Base-by-base conservation (phyloP, 768 basidiomycete genomes). In the Lactarius tabidus region DNA sequence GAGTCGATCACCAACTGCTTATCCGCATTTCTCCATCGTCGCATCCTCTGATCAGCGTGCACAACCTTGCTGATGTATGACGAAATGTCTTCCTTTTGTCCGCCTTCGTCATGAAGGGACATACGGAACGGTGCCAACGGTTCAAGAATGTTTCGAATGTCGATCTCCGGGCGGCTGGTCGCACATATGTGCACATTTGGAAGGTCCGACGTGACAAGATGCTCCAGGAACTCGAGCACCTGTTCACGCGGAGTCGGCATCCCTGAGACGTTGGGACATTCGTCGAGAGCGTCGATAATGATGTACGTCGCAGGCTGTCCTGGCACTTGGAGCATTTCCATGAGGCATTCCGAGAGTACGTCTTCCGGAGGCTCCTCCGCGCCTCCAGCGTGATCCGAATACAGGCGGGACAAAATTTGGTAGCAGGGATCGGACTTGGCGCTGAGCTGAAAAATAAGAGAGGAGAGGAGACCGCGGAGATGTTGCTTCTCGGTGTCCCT, bases 261-360 rank as follows among this genome's bases (percentile, higher is more conserved):
- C 6, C 38, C 38, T 12, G 38, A 17, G 1, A 31, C 33, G 5
- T 20, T 41, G 4, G 57, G 63, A 35, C 57, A 64, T 15, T 59
- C 63, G 20, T 64, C 63, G 2, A 64, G 51, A n/a, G 57, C 63
- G 26, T 64, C 63, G 0, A 64, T 18, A 7, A 59, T n/a, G 3
- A 59, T 54, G 28, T 45, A 45, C 12, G 18, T 33, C 20, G 58
- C 31, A 0, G 51, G 36, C 23, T 64, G 26, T n/a, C 51, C 51
- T 6, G 51, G 51, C 8, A n/a, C n/a, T 35, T 15, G 12, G 23
- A 59, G 39, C 51, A 64, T 45, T 10, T 54, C 39, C 26, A 39
- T 33, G 1, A 64, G 52, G 45, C 63, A 64, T 20, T 54, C 39
- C 2, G 15, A 2, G 12, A 64, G 57, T 5, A 39, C 39, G 0